A percentile compares a stretch with the other conserved stretches of the same genome.
phyloP scores from a whole-genome alignment of 1,284 basidiomycete genomes.

The Anthracocystis walkeri region DNA sequence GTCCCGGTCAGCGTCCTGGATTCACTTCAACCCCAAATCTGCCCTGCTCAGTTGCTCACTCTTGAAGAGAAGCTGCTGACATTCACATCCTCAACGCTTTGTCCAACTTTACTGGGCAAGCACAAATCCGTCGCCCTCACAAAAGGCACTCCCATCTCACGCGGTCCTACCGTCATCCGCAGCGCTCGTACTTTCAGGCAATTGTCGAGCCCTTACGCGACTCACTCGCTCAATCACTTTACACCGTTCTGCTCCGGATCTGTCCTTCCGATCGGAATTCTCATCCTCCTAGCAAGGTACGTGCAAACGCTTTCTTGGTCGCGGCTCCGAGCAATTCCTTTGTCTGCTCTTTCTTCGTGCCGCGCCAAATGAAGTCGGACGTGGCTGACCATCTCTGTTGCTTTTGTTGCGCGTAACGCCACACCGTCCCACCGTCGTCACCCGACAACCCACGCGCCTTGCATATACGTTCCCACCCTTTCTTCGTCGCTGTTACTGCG shows the following conservation, averaged over 20 bases:
- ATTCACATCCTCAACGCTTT: not conserved
- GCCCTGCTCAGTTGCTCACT: constrained; percentile 7
- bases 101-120: not conserved
- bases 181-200: constrained; percentile 21
- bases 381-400: constrained; percentile 16
- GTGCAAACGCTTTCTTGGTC: constrained; percentile 4
- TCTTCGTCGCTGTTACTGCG: not conserved
- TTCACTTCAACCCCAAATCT: not conserved
- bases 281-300: constrained; percentile 10
- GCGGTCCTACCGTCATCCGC: not conserved
- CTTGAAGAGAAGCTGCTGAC: constrained; percentile 11
- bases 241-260: not conserved
- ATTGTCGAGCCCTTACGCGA: constrained; percentile 7
- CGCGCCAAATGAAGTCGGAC: constrained; percentile 18
- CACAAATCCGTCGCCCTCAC: not conserved
- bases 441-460: not conserved
- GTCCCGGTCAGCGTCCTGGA: constrained; percentile 25
- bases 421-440: not conserved
- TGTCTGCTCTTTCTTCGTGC: not conserved
- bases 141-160: constrained; percentile 5
- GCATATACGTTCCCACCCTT: not conserved
- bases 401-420: not conserved
- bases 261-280: not conserved
- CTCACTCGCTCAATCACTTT: not conserved
- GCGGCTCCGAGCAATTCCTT: not conserved